Evolutionary conservation across 768 basidiomycete genomes (phyloP), one percentile per base, ranked within the genome.

Genomic region (Wakefieldia striispora): DNA sequence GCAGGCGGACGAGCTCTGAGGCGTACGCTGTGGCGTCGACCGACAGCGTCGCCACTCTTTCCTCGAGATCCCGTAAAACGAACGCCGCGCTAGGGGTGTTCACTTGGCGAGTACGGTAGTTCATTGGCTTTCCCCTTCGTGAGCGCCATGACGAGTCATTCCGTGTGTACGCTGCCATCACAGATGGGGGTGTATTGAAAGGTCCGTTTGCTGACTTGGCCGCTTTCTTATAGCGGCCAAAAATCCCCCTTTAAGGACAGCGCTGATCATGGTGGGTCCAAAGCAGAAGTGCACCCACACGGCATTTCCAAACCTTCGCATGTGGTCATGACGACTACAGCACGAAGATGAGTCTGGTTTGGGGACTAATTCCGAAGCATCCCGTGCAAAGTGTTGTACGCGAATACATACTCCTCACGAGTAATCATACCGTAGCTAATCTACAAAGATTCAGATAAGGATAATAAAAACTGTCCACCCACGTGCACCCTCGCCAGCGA

Each of bases 1-100:
- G 62, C 24, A 78, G 68, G 19, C 58, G 52, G 14, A 74, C 63
- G 26, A 45, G 36, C 27, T 65, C 60, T 11, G 60, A 58, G n/a
- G 52, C 33, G 14, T 49, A 27, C n/a, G 24, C 35, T 6, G 21
- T 20, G 17, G 27, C 10, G 36, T 62, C 56, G 24, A 33, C 13
- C 3, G 56, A 53, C 42, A 67, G 31, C n/a, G 54, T 60, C 41
- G 47, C 19, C 31, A 67, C 44, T 3, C 39, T 40, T 39, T 55
- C 37, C 40, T 56, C 49, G 34, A 49, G 48, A 33, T 67, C 65
- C 48, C 57, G 54, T 20, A 60, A 42, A 9, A 67, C 31, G 17
- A 67, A 67, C n/a, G 41, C 13, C 1, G 37, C 1, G 20, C 38
- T 34, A 20, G 40, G 16, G 11, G 48, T 16, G 19, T 5, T 34